Evolutionary conservation across 805 yeast genomes (phyloP), one percentile per base, ranked within the genome.

Genomic region (Zygoascus biomembranicola): DNA sequence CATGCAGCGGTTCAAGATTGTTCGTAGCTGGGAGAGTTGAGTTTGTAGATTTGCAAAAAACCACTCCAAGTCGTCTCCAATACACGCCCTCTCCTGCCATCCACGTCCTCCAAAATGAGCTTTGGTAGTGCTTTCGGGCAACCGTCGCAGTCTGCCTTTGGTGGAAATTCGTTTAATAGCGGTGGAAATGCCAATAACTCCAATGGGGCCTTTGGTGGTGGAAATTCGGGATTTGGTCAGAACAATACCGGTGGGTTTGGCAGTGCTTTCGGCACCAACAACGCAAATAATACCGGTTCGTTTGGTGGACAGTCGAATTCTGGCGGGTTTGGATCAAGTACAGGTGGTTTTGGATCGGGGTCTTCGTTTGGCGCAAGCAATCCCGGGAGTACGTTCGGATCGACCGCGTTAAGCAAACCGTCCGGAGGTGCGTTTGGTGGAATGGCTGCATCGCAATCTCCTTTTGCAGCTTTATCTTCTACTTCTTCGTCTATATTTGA

Each of bases 331-430:
- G 58, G 58, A 13, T 32, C 56, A 6, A 35, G 8, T 35, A 35
- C 39, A 11, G 16, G 39, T 35, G 39, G 16, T 35, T 35, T 35
- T 35, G 16, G 45, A 45, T 8, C 28, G 28, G 18, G 42, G n/a
- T 3, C 63, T 2, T 62, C 68, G 1, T 61, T 64, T 49, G 66
- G 69, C 32, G 42, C 67, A 39, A 57, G 57, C 5, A 48, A 48
- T 13, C 57, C 60, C 6, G 53, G 50, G 50, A 44, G 52, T 9
- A 59, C 61, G 28, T 57, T 58, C 42, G 62, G 63, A 11, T 18
- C 58, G 32, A 42, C 56, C 31, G 32, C 57, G 20, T 51, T 52
- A 20, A 46, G 50, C 43, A 53, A 52, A 20, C 14, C 54, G 1
- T 6, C 52, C 8, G 20, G 23, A 2, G 47, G 9, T 9, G 28